phyloP scores from a whole-genome alignment of 768 basidiomycete genomes.

The Tephrocybe sp. region DNA sequence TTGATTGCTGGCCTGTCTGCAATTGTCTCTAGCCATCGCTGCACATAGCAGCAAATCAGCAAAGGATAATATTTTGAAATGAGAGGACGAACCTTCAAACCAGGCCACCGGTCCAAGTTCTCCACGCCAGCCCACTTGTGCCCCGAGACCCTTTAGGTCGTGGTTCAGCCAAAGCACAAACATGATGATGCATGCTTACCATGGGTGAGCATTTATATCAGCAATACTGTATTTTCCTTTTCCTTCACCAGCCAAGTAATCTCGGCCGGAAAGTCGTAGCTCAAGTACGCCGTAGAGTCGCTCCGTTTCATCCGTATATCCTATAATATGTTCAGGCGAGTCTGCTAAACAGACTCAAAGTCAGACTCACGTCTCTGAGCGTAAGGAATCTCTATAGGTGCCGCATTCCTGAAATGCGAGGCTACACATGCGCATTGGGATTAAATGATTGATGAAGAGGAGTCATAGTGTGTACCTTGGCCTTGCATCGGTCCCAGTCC shows the following conservation, averaged over 20 bases:
- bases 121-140: conserved; percentile 29
- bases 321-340: conserved; percentile 2
- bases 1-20: conserved; percentile 20
- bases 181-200: conserved; percentile 18
- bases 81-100: conserved; percentile 26
- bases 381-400: conserved; percentile 17
- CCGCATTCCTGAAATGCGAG: conserved; percentile 12
- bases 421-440: conserved; percentile 2
- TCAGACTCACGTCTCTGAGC: conserved; percentile 12
- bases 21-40: conserved; percentile 25
- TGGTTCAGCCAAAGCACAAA: not conserved
- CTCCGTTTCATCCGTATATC: conserved; percentile 47
- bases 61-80: conserved; percentile 1
- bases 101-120: conserved; percentile 35
- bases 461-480: conserved; percentile 9
- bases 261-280: conserved; percentile 36
- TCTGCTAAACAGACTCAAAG: not conserved
- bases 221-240: conserved; percentile 36
- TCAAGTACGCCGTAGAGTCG: conserved; percentile 49
- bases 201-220: conserved; percentile 32
- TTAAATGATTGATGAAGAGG: not conserved
- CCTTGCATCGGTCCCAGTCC: conserved; percentile 20
- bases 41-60: not conserved
- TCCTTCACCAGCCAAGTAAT: conserved; percentile 39
- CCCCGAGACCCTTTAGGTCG: conserved; percentile 29